Conservation (phyloP, 2,329 filamentous ascomycete genomes). For the Parascedosporium putredinis region DNA sequence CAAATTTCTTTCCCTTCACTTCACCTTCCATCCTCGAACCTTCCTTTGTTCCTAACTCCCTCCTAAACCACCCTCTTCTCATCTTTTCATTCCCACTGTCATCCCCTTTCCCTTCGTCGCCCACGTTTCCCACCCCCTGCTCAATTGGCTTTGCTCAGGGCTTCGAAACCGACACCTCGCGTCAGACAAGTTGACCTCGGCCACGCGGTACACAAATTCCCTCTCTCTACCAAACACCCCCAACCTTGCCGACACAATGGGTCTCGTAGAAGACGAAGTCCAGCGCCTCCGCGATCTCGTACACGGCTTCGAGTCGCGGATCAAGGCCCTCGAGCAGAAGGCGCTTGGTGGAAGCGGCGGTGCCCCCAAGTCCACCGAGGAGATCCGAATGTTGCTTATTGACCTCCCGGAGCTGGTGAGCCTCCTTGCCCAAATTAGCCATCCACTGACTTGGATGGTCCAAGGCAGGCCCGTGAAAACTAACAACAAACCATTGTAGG, state of each 20-base stretch:
- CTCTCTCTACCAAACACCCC: conserved; percentile 11
- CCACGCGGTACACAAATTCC: background rate
- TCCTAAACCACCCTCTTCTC: conserved; percentile 2
- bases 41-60: conserved; percentile 10
- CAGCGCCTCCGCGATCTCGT: conserved; percentile 78
- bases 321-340: conserved; percentile 73
- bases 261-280: conserved; percentile 76
- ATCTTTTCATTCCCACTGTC: background rate
- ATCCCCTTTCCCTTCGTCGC: background rate
- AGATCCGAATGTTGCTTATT: conserved; percentile 94
- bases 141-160: conserved; percentile 3
- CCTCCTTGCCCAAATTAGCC: too few relatives aligned
- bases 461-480: too few relatives aligned
- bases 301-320: conserved; percentile 71
- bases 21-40: background rate
- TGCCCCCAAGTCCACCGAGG: conserved; percentile 40
- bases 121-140: background rate
- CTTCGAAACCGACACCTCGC: background rate
- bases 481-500: too few relatives aligned
- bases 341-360: conserved; percentile 42
- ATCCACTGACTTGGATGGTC: too few relatives aligned
- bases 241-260: conserved; percentile 52
- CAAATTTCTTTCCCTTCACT: conserved; percentile 7
- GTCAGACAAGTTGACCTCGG: background rate
- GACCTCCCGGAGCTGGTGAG: conserved; percentile 92